Base-by-base conservation (phyloP, 2,329 filamentous ascomycete genomes). In the Pseudohalonectria lignicola region DNA sequence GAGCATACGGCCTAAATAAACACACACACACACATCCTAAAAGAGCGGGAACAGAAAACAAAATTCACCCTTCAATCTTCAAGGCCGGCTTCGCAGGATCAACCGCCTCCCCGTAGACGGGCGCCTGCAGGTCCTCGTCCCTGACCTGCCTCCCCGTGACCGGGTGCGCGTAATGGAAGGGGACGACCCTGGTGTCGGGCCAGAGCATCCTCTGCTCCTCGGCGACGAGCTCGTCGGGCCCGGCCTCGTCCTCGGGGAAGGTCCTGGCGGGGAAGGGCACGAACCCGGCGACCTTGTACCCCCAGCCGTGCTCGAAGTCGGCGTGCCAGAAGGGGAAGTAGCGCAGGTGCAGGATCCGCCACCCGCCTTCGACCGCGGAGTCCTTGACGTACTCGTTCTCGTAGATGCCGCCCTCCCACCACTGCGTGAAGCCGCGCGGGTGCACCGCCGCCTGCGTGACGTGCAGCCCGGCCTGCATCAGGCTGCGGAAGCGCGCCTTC, bases 341-440 rank as follows among this genome's bases (percentile, higher is more conserved):
- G 31, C 67, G 63, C 43, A 71, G 62, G 25, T 65, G 58, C 51
- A 68, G 67, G 18, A 74, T 61, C 53, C 69, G 70, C 70, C 71
- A 75, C 5, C 62, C 55, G 4, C 67, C 68, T 42, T 66, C 52
- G 10, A 21, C 34, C 7, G 16, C 16, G 18, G 20, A 19, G 46
- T 74, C 68, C 52, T 71, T 72, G 54, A 74, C 64, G 50, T 73
- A 75, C 49, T 74, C 69, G 47, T 74, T 75, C 53, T 74, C 69
- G 52, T 75, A 75, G 26, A 74, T 52, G 3, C 71, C 70, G 31
- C 70, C 69, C 50, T 75, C 71, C 65, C 68, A 74, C 71, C 71
- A 75, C 49, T 74, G 70, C 10, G 64, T 59, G 34, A 69, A 61
- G 2, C 69, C 70, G 10, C 67, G 62, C 5, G 69, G 69, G 45